phyloP scores from a whole-genome alignment of 768 basidiomycete genomes.

The Lyophyllum atratum region DNA sequence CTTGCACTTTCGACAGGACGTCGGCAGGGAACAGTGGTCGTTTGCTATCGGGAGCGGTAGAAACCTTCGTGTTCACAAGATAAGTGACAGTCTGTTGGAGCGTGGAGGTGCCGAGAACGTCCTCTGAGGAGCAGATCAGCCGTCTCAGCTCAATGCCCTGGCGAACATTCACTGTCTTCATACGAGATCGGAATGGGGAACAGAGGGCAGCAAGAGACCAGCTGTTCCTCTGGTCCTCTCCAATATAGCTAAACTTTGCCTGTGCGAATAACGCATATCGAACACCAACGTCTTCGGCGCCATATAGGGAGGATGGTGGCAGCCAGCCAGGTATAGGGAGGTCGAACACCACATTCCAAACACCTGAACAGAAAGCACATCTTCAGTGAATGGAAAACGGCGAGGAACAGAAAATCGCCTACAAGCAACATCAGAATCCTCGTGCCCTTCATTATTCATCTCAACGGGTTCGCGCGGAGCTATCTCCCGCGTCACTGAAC shows the following conservation, averaged over 20 bases:
- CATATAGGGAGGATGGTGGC: constrained; percentile 58
- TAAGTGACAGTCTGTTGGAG: constrained; percentile 41
- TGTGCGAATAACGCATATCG: constrained; percentile 69
- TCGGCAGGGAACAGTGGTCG: constrained; percentile 46
- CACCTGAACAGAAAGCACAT: constrained; percentile 29
- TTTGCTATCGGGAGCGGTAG: constrained; percentile 16
- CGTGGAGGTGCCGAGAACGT: constrained; percentile 16
- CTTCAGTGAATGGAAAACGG: constrained; percentile 1
- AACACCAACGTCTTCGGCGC: constrained; percentile 54
- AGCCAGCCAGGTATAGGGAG: constrained; percentile 91
- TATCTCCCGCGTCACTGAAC: constrained; percentile 66
- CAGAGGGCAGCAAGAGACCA: constrained; percentile 59
- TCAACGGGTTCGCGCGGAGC: constrained; percentile 54
- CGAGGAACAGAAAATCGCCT: constrained; percentile 19
- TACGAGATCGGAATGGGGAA: constrained; percentile 51
- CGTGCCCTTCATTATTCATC: constrained; percentile 64
- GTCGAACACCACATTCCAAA: constrained; percentile 81
- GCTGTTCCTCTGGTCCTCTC: constrained; percentile 35
- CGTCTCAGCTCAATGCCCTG: constrained; percentile 54
- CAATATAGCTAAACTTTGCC: constrained; percentile 55
- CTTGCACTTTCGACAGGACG: constrained; percentile 62
- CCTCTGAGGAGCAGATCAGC: constrained; percentile 45
- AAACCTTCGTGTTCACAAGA: constrained; percentile 40
- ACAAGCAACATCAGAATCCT: constrained; percentile 57
- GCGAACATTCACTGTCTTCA: constrained; percentile 40